Base-by-base conservation (phyloP, 1,284 basidiomycete genomes). In the Hypsizygus ulmarius region DNA sequence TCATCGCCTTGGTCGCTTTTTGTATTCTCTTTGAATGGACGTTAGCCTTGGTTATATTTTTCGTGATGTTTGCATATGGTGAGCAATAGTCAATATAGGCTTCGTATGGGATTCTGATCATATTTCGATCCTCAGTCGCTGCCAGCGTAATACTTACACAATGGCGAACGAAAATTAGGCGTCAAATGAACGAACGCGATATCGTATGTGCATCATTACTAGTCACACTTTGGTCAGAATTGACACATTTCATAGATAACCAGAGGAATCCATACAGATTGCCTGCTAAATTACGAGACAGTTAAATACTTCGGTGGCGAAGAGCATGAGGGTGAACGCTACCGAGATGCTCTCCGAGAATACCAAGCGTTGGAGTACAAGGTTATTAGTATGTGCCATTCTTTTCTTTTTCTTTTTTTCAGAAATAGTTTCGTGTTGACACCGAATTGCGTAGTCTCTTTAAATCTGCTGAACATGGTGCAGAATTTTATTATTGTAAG, bases 251-350 rank as follows among this genome's bases (percentile, higher is more conserved):
- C 9, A 8, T 45, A 86, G 79, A 64, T 83, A 19, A 87, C 82
- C 10, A 79, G 87, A 39, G 85, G 82, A 11, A 90, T 90, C 44
- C 84, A 92, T 60, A 88, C 88, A 3, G 89, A 91, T 61, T 84
- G 81, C 58, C 68, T 90, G 37, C 75, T 93, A 59, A 87, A 92
- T 66, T 86, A 91, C 60, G 90, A 91, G 68, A 84, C 87, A 9
- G 87, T 93, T 55, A 90, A 90, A 64, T 90, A 90, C 67, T 93
- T 92, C 64, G 81, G 81, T 27, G 88, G 90, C 21, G 91, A 95
- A 65, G 74, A 79, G 28, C 86, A 90, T 60, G 92, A 94, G 63
- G 81, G 79, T 14, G 74, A 77, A 40, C 79, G 91, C 25, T 93
- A 93, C 62, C 66, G 75, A 9, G 75, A 82, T 15, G 87, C 91